Evolutionary conservation across 2,329 filamentous ascomycete species (phyloP).

Genomic region (Ophiostoma pallidulum): DNA sequence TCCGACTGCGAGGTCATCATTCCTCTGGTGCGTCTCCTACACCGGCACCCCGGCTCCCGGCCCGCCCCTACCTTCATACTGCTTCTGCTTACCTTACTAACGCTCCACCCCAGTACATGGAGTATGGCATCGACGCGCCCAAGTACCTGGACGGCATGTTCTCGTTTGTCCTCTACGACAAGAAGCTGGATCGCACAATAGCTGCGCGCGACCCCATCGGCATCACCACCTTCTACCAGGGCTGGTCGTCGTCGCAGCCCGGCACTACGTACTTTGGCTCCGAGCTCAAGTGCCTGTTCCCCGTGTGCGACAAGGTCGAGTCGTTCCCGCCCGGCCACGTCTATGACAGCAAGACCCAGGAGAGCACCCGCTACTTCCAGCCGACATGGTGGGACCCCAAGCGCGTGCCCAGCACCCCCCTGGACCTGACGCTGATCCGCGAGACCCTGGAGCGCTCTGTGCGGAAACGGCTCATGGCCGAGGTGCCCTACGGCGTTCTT

Average conservation of each 20-base stretch:
- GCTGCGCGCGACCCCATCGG: slow-evolving; percentile 95
- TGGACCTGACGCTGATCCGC: slow-evolving; percentile 76
- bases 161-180: slow-evolving; percentile 97
- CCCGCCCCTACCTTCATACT: too few species aligned
- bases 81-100: too few species aligned
- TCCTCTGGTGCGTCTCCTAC: slow-evolving; percentile 59
- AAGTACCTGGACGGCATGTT: slow-evolving; percentile 98
- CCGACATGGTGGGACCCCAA: slow-evolving; percentile 84
- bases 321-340: slow-evolving; percentile 92
- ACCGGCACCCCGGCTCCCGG: background rate
- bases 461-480: slow-evolving; percentile 94
- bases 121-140: slow-evolving; percentile 85
- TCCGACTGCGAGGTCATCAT: slow-evolving; percentile 99
- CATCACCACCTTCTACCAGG: slow-evolving; percentile 95
- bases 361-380: slow-evolving; percentile 79
- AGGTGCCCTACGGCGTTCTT: slow-evolving; percentile 94
- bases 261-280: slow-evolving; percentile 91
- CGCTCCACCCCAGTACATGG: slow-evolving; percentile 59
- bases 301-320: slow-evolving; percentile 91
- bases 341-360: slow-evolving; percentile 86
- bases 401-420: slow-evolving; percentile 66
- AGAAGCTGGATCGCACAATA: slow-evolving; percentile 82
- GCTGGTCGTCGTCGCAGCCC: slow-evolving; percentile 74
- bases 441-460: slow-evolving; percentile 82
- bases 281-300: slow-evolving; percentile 86